Base-by-base conservation (phyloP, 139 green algal genomes). In the Coccomyxa sp. region DNA sequence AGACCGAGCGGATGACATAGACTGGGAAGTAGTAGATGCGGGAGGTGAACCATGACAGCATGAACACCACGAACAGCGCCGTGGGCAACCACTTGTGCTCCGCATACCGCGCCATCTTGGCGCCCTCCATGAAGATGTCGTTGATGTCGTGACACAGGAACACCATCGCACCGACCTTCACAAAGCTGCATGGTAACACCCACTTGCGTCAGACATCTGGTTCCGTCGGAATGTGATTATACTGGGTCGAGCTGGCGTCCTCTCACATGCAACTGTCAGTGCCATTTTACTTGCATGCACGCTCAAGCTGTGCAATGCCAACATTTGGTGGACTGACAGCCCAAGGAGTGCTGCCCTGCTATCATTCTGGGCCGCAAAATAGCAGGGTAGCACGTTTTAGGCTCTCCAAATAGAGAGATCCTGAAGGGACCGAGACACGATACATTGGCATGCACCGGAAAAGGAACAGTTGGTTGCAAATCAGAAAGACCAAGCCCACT, bases 61-160 rank as follows among this genome's bases (percentile, higher is more conserved):
- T 86, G 85, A 97, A 97, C 0, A 87, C 58, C 27, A 78, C 83
- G 81, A 90, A 91, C 38, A 86, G 67, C 17, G 31, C 66, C 16
- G 68, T 85, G 38, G 88, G 86, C 4, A 86, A 15, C 0, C 32
- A 10, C 30, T 93, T 82, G 9, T 83, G 38, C 27, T 92, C 77
- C 16, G 88, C 86, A 76, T 96, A 96, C 28, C 87, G 85, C 11
- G 84, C 82, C 77, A 97, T 92, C 89, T 98, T 97, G n/a, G 94
- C 94, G 4, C 82, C 67, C 83, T 98, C 94, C 80, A 98, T 83
- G 83, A 96, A 96, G 38, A 97, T 94, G 88, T 98, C 95, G 25
- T 92, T 96, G 32, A 93, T 83, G 84, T 98, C 95, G 78, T 98
- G 95, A 25, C 94, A 83, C 71, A 97, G 82, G 83, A 97, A 93